phyloP scores from a whole-genome alignment of 2,329 filamentous ascomycete genomes.

The Alternaria sp. region DNA sequence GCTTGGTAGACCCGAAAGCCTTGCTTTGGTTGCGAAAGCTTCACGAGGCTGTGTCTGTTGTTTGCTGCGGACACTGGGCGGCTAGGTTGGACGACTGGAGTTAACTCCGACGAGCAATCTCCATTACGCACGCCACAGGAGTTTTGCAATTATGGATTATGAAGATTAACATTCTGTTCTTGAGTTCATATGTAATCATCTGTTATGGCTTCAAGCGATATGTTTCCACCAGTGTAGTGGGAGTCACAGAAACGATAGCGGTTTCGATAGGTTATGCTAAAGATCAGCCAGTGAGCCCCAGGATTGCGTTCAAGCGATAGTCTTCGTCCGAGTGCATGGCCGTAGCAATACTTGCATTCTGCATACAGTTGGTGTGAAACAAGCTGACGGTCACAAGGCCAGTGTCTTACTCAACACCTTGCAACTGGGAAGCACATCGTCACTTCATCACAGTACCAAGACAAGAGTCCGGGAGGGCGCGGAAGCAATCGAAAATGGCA shows the following conservation, averaged over 20 bases:
- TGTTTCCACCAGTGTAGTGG: not conserved
- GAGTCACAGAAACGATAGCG: not conserved
- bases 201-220: not conserved
- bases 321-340: not conserved
- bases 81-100: not conserved
- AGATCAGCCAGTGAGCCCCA: not conserved
- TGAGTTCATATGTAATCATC: not conserved
- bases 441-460: not conserved
- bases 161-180: not conserved
- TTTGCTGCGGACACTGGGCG: not conserved
- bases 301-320: not conserved
- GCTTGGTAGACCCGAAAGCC: not conserved
- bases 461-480: not conserved
- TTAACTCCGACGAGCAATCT: not conserved
- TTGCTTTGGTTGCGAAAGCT: not conserved
- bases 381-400: not conserved
- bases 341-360: not conserved
- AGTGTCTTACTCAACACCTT: not conserved
- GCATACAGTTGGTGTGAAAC: not conserved
- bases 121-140: not conserved
- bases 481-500: not conserved
- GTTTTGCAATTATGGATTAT: not conserved
- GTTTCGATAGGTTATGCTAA: not conserved
- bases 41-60: not conserved
- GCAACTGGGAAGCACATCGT: not conserved